Evolutionary conservation across 1,284 basidiomycete genomes (phyloP).

Genomic region (Fomitiporia mediterranea): DNA sequence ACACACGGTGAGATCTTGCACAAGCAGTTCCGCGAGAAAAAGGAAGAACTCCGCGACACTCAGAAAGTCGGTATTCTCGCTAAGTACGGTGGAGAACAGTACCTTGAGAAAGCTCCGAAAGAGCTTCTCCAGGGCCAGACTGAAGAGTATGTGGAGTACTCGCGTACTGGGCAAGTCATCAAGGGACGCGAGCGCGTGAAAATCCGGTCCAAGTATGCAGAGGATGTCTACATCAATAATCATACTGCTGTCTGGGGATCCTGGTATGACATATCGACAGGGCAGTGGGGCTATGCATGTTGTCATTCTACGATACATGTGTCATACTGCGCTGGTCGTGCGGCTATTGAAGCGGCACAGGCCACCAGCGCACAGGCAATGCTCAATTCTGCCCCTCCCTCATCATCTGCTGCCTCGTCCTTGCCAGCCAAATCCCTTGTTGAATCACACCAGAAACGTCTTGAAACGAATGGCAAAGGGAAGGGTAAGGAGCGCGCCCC

Average conservation of each 20-base stretch:
- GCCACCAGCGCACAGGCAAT: slow-evolving; percentile 69
- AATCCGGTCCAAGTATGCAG: slow-evolving; percentile 86
- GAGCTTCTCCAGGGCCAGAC: slow-evolving; percentile 93
- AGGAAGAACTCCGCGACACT: slow-evolving; percentile 84
- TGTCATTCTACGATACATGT: slow-evolving; percentile 86
- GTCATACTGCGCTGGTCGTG: slow-evolving; percentile 91
- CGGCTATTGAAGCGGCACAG: slow-evolving; percentile 76
- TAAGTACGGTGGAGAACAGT: slow-evolving; percentile 93
- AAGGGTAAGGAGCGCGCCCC: slow-evolving; percentile 31
- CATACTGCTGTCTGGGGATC: slow-evolving; percentile 96
- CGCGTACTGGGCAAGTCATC: slow-evolving; percentile 84
- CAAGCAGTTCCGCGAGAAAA: slow-evolving; percentile 87
- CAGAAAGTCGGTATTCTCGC: slow-evolving; percentile 84
- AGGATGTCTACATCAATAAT: slow-evolving; percentile 93
- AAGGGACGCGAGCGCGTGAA: slow-evolving; percentile 89
- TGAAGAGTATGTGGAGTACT: slow-evolving; percentile 98
- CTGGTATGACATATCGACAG: slow-evolving; percentile 73
- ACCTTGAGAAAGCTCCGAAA: slow-evolving; percentile 82
- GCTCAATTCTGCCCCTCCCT: slow-evolving; percentile 44
- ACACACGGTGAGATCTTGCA: slow-evolving; percentile 93
- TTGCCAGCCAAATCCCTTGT: slow-evolving; percentile 25
- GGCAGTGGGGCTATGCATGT: slow-evolving; percentile 91
- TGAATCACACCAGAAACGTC: slow-evolving; percentile 24
- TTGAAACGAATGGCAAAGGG: slow-evolving; percentile 31
- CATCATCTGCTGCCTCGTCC: slow-evolving; percentile 27